Conservation (phyloP, 345 rosid species). For the Citropsis articulata region DNA sequence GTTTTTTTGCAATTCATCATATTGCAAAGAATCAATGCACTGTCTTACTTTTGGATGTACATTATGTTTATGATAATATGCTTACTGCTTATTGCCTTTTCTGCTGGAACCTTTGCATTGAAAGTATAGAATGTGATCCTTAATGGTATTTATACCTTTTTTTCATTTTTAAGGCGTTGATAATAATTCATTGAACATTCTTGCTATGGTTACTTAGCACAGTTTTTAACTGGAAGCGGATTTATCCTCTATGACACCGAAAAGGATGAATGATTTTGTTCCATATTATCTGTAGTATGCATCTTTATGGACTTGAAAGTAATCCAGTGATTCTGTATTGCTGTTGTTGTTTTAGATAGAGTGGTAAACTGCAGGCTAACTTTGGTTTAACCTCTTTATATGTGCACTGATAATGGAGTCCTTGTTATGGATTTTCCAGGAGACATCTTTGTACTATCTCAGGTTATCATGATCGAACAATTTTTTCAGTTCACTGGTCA, state of each 20-base stretch:
- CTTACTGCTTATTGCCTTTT: neutral
- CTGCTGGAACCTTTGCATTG: neutral
- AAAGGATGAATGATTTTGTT: neutral
- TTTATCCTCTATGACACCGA: neutral
- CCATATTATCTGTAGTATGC: neutral
- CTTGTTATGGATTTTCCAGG: conserved; percentile 48
- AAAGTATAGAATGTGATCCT: neutral
- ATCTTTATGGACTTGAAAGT: neutral
- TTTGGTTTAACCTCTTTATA: neutral
- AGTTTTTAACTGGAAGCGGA: neutral
- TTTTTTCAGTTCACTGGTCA: conserved; percentile 95
- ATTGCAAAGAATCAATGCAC: neutral
- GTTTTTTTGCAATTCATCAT: neutral
- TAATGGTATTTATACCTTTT: neutral
- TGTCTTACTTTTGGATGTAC: neutral
- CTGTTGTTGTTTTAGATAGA: neutral
- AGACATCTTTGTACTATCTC: conserved; percentile 74
- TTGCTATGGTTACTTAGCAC: neutral
- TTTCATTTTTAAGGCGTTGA: neutral
- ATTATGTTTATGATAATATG: neutral
- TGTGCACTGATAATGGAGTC: neutral
- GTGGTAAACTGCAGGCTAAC: neutral
- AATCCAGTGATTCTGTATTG: neutral
- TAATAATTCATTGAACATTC: neutral
- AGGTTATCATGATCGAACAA: conserved; percentile 92